Percentiles rank a stretch among this genome's conserved stretches.
phyloP scores from a whole-genome alignment of 2,329 filamentous ascomycete genomes.

The Cladosporium sp. region DNA sequence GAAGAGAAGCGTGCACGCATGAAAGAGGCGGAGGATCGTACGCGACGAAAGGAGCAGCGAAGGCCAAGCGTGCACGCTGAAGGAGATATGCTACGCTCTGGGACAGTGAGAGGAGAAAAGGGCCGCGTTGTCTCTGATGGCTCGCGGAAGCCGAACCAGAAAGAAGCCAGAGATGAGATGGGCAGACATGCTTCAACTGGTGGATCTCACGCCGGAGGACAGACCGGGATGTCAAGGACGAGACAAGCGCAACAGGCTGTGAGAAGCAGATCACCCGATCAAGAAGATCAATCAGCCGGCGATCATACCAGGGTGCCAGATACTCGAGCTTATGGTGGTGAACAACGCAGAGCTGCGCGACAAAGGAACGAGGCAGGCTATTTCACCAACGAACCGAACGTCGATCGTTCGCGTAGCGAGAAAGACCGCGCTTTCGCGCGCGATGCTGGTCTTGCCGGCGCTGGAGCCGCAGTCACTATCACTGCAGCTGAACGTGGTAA shows the following conservation, averaged over 20 bases:
- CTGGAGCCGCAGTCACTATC: conserved; percentile 23
- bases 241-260: conserved; percentile 19
- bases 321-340: conserved; percentile 6
- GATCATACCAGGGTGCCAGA: conserved; percentile 7
- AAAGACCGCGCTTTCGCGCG: conserved; percentile 26
- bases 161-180: conserved; percentile 5
- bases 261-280: conserved; percentile 11
- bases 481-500: conserved; percentile 28
- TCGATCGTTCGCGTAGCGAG: conserved; percentile 16
- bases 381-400: background rate
- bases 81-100: conserved; percentile 15
- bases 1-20: conserved; percentile 87
- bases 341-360: conserved; percentile 7
- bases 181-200: conserved; percentile 12
- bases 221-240: conserved; percentile 1
- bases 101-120: conserved; percentile 22
- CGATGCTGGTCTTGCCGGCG: conserved; percentile 31
- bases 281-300: background rate
- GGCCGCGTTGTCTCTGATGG: conserved; percentile 26
- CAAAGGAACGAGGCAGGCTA: background rate
- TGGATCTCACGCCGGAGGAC: background rate
- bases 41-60: conserved; percentile 50
- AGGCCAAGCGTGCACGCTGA: conserved; percentile 17
- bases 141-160: conserved; percentile 15
- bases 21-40: conserved; percentile 72